Evolutionary conservation across 208 protist species (phyloP).

Genomic region (Acanthamoeba culbertsoni): DNA sequence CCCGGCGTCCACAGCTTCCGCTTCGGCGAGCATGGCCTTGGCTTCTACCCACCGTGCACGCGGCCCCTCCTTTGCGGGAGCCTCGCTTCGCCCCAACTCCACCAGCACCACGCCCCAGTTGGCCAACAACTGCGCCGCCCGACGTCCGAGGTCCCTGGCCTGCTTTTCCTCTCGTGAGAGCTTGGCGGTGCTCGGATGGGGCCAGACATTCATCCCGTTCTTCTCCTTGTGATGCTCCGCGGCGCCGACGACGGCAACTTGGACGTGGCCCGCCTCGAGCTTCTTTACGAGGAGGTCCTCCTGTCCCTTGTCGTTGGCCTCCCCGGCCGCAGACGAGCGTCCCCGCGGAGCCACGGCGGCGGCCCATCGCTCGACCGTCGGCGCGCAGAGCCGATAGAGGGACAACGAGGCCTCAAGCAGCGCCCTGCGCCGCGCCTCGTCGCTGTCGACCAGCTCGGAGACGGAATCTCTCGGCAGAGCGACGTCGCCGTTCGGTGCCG

Average conservation of each 20-base stretch:
- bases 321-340: not conserved
- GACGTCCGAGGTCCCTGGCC: not conserved
- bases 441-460: not conserved
- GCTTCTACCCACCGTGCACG: not conserved
- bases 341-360: not conserved
- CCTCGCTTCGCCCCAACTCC: not conserved
- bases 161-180: not conserved
- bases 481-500: too few relatives aligned
- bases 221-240: too few relatives aligned
- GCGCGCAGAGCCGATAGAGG: not conserved
- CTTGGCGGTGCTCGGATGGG: not conserved
- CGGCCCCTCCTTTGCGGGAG: not conserved
- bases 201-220: not conserved
- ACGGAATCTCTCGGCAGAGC: not conserved
- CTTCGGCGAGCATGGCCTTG: not conserved
- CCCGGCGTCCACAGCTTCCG: not conserved
- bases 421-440: not conserved
- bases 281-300: not conserved
- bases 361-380: not conserved
- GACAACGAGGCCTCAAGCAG: not conserved
- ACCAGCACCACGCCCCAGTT: constrained; percentile 42
- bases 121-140: not conserved
- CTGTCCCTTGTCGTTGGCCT: not conserved
- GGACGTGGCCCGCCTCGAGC: not conserved
- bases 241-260: too few relatives aligned